Percentiles rank a stretch among this genome's conserved stretches.
Conservation (phyloP, 352 stramenopile species). For the Achlya hypogyna region DNA sequence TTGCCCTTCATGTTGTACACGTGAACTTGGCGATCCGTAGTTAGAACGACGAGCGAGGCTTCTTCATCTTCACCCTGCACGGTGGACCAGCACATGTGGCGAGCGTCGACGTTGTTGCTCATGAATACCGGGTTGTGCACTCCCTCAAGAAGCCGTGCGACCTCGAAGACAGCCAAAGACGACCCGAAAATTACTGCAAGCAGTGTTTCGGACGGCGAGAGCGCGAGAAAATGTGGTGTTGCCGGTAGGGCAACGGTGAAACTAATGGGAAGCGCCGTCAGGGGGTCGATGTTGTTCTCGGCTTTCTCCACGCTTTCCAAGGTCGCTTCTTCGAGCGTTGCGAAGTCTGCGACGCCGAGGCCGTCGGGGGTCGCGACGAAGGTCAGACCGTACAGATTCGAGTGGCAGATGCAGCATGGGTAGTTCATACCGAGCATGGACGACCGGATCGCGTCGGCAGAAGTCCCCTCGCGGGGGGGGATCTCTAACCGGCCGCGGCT, state of each 20-base stretch:
- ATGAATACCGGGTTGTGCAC: slow-evolving; percentile 4
- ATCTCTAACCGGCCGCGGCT: slow-evolving; percentile 46
- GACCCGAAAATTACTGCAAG: slow-evolving; percentile 45
- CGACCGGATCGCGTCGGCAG: too few species aligned
- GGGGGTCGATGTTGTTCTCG: slow-evolving; percentile 30
- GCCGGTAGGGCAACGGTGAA: slow-evolving; percentile 33
- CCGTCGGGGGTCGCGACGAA: slow-evolving; percentile 37
- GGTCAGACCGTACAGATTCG: slow-evolving; percentile 47
- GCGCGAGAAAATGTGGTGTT: slow-evolving; percentile 39
- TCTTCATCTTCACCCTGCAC: too few species aligned
- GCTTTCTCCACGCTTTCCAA: slow-evolving; percentile 13
- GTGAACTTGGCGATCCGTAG: slow-evolving; percentile 25
- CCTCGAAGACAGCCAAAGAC: slow-evolving; percentile 44
- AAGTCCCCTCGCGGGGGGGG: slow-evolving; percentile 28
- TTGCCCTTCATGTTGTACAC: slow-evolving; percentile 13
- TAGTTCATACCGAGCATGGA: too few species aligned
- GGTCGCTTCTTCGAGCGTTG: neutral
- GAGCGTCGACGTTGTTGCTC: slow-evolving; percentile 25
- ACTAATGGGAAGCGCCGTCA: slow-evolving; percentile 28
- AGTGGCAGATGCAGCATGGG: slow-evolving; percentile 44
- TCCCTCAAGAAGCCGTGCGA: slow-evolving; percentile 44
- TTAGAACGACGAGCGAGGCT: slow-evolving; percentile 34
- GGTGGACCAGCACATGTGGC: slow-evolving; percentile 32
- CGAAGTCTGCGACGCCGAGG: slow-evolving; percentile 19
- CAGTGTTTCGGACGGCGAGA: slow-evolving; percentile 42